Conservation (phyloP, 495 filamentous ascomycete genomes). For the Neurospora sp. region DNA sequence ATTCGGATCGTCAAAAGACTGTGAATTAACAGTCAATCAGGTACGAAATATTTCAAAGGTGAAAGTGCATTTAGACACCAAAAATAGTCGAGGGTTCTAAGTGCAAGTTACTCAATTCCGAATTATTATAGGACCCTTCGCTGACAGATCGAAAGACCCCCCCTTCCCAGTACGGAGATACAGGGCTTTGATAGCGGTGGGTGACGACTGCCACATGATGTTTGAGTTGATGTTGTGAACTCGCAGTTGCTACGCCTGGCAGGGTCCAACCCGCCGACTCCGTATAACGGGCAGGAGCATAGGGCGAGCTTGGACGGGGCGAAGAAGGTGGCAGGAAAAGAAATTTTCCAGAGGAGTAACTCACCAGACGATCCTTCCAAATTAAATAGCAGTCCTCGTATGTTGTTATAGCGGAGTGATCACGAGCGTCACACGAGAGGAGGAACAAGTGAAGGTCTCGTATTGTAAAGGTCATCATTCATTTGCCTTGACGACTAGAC, state of each 20-base stretch:
- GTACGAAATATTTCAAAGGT: no score
- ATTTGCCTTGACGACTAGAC: background rate
- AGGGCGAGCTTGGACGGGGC: background rate
- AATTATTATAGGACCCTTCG: no score
- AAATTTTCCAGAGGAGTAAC: background rate
- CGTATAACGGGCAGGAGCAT: background rate
- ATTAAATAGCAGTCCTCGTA: background rate
- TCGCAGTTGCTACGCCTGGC: background rate
- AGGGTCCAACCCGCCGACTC: background rate
- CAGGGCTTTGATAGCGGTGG: background rate
- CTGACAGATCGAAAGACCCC: no score
- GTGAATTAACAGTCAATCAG: no score
- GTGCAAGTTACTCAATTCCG: no score
- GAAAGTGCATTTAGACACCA: no score
- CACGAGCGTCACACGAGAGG: background rate
- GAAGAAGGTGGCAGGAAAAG: background rate
- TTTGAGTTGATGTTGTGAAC: background rate
- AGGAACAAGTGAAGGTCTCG: background rate
- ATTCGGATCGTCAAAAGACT: no score
- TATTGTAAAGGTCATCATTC: background rate
- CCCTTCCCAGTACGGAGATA: no score
- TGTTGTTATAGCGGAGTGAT: background rate
- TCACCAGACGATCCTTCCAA: background rate
- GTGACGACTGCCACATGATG: background rate
- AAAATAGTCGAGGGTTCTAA: no score